Base-by-base conservation (phyloP, 371 early-diverging fungal genomes). In the Mucor racemosus region DNA sequence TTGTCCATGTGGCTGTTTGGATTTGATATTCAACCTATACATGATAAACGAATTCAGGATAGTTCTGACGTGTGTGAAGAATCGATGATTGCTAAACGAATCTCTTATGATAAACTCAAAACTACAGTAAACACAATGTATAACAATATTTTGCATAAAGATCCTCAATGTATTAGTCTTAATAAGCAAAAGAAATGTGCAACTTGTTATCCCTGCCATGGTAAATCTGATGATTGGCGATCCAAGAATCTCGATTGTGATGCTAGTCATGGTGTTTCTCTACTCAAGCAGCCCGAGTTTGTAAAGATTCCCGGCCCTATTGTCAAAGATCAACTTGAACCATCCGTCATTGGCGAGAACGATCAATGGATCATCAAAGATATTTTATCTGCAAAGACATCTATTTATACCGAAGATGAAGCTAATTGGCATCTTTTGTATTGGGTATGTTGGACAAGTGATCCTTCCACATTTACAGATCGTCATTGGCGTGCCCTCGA, bases 401-500 rank as follows among this genome's bases (percentile, higher is more conserved):
- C 86, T 7, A 66, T 84, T 58, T 89, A 84, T 56, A 86, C 89
- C 0, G 80, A 83, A 17, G 80, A 83, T 26, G 78, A 82, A 7
- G 84, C 82, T 15, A 76, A 84, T 19, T 89, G 89, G 89, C 81
- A 84, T 48, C 64, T 84, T 31, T 67, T 89, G 26, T 86, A 89
- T 58, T 89, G 89, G 89, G 86, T 87, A 1, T 84, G 84, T 33
- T 89, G 89, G 89, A 87, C 88, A 1, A 88, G 87, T 13, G 85
- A 84, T 26, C 82, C 85, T 6, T 71, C 76, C 0, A 87, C 89
- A 3, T 89, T 88, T 72, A 81, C 79, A 4, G 81, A 84, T 26
- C 81, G 89, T 7, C 89, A 89, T 50, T 89, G 82, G 82, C 78
- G 86, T n/a, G 84, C 89, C 0, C 73, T 89, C 39, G 89, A 89